phyloP scores from a whole-genome alignment of 2,329 filamentous ascomycete genomes.

The Pyrenochaeta sp. region DNA sequence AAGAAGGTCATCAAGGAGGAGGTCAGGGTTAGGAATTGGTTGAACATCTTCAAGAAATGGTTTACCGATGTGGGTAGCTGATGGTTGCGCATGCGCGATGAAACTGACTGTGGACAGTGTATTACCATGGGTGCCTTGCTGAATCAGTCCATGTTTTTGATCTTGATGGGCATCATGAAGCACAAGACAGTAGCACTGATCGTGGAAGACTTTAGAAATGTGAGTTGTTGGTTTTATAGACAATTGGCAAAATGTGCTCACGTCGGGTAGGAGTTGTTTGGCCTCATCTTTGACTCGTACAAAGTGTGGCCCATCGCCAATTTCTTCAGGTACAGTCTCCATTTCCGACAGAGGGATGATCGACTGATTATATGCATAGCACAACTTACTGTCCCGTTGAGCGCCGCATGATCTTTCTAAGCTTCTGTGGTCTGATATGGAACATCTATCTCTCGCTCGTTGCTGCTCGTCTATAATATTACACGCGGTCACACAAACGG shows the following conservation, averaged over 20 bases:
- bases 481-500: too few relatives aligned
- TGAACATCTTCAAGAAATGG: slow-evolving; percentile 73
- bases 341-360: too few relatives aligned
- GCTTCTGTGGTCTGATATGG: slow-evolving; percentile 75
- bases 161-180: slow-evolving; percentile 63
- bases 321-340: slow-evolving; percentile 71
- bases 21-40: slow-evolving; percentile 45
- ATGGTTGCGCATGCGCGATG: not conserved
- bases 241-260: too few relatives aligned
- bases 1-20: slow-evolving; percentile 36
- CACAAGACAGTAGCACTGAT: slow-evolving; percentile 43
- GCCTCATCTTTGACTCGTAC: slow-evolving; percentile 66
- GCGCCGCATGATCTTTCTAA: slow-evolving; percentile 73
- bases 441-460: slow-evolving; percentile 76
- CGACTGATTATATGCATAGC: too few relatives aligned
- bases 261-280: slow-evolving; percentile 33
- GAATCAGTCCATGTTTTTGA: slow-evolving; percentile 71
- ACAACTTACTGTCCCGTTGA: slow-evolving; percentile 75
- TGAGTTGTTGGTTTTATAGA: slow-evolving; percentile 48
- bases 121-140: slow-evolving; percentile 67
- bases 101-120: slow-evolving; percentile 50
- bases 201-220: slow-evolving; percentile 41
- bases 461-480: slow-evolving; percentile 47
- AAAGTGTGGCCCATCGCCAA: slow-evolving; percentile 77
- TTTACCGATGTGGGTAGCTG: slow-evolving; percentile 60